Conservation (phyloP, 306 rosid genomes). For the Dalbergia cochinchinensis region DNA sequence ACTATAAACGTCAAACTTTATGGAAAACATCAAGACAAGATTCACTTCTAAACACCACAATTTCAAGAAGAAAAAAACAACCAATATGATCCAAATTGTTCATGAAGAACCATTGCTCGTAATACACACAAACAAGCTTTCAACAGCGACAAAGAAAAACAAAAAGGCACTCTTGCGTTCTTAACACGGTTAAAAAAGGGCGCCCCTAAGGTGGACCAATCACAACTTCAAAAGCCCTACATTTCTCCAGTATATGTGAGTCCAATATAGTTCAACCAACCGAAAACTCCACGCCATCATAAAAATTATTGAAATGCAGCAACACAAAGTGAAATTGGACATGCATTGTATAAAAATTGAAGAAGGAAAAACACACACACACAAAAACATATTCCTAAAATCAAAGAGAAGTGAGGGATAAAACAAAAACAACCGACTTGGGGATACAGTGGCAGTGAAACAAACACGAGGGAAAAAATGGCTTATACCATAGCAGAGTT, state of each 20-base stretch:
- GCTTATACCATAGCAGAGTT: constrained; percentile 20
- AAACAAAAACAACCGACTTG: neutral
- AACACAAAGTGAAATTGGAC: neutral
- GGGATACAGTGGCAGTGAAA: neutral
- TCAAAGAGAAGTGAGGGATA: neutral
- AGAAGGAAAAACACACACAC: neutral
- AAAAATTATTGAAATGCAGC: constrained; percentile 1
- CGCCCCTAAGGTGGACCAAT: constrained; percentile 14
- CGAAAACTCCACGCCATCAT: constrained; percentile 1
- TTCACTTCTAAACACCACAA: constrained; percentile 16
- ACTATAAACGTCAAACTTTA: constrained; percentile 36
- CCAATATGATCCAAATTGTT: constrained; percentile 8
- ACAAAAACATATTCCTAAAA: neutral
- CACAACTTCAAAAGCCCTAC: neutral
- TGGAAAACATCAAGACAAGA: constrained; percentile 24
- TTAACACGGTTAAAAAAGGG: neutral
- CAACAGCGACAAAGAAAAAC: neutral
- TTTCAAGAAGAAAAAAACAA: neutral
- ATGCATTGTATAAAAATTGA: neutral
- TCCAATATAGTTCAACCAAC: neutral
- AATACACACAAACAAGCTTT: neutral
- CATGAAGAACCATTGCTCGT: constrained; percentile 14
- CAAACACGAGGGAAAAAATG: neutral
- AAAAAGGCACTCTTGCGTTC: neutral
- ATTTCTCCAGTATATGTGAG: neutral